Evolutionary conservation across 164 flowering plant species (phyloP), one percentile per base, ranked within the genome.

Genomic region (Chimonanthus praecox): DNA sequence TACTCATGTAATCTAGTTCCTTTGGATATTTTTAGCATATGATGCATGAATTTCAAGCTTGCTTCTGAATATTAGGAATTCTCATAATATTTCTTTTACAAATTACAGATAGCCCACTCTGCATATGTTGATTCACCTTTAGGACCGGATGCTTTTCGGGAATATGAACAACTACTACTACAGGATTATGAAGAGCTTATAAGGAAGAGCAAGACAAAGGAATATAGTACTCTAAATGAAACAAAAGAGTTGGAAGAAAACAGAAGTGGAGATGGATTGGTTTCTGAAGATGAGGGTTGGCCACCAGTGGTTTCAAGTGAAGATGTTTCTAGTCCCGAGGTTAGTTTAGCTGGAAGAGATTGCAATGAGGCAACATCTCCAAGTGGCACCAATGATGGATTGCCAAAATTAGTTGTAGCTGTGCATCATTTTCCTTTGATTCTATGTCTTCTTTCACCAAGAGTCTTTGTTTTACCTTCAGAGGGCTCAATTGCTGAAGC

Each of bases 141-240:
- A 74, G 98, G 99, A 49, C 97, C 99, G 63, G 99, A 95, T 82
- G 99, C 99, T 72, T 95, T 83, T 74, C 90, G 68, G 79, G 99
- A 95, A 77, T 95, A 95, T 85, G 89, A 92, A 83, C 80, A 89
- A 71, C 83, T 95, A 82, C 96, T 95, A 58, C 80, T 88, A 65
- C 99, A 90, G 88, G 99, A 95, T 83, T 95, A 86, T 82, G 92
- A 92, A 62, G 99, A 95, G 82, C 86, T 87, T 74, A 71, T 80
- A 16, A 92, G 84, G 82, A 93, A 84, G 79, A 7, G 61, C 58
- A 75, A 80, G 33, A 76, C 48, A 75, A 83, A 78, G 68, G 75
- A 76, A 18, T 69, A 72, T 64, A 62, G 44, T 75, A 63, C 71
- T 61, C 50, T 49, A 58, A 33, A 69, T 66, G 71, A 71, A 64